phyloP scores from a whole-genome alignment of 2,329 filamentous ascomycete species.

The Alternaria tenuissima region DNA sequence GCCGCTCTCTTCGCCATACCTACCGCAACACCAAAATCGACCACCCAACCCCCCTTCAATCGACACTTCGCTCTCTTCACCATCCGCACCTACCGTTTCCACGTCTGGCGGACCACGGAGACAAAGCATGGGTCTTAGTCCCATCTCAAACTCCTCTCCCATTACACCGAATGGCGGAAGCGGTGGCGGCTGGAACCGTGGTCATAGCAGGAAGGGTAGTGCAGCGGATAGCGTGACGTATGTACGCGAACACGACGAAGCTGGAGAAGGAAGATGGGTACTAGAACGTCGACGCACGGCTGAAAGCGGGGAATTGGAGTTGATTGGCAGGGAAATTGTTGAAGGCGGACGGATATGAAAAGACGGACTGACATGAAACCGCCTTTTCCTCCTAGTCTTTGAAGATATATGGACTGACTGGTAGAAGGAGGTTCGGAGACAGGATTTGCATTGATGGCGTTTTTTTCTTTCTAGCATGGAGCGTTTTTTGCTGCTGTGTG shows the following conservation, averaged over 20 bases:
- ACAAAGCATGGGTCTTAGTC: slow-evolving; percentile 43
- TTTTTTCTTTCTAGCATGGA: not conserved
- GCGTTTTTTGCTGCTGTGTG: not conserved
- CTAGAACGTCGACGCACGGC: slow-evolving; percentile 72
- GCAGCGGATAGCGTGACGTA: slow-evolving; percentile 75
- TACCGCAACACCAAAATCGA: slow-evolving; percentile 22
- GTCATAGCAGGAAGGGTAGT: slow-evolving; percentile 53
- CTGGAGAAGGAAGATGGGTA: slow-evolving; percentile 69
- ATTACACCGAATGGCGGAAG: slow-evolving; percentile 39
- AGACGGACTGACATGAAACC: not conserved
- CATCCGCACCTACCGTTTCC: slow-evolving; percentile 25
- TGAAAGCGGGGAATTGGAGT: slow-evolving; percentile 70
- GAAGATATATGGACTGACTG: not conserved
- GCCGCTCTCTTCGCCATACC: slow-evolving; percentile 39
- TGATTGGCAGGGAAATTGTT: slow-evolving; percentile 71
- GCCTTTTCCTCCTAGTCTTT: not conserved
- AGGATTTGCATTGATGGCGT: not conserved
- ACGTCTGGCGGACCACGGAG: slow-evolving; percentile 32
- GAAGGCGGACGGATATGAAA: slow-evolving; percentile 57
- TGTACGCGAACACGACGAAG: slow-evolving; percentile 67
- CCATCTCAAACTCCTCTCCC: slow-evolving; percentile 44
- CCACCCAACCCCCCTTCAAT: slow-evolving; percentile 32
- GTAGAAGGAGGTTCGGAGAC: not conserved
- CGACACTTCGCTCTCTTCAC: slow-evolving; percentile 39
- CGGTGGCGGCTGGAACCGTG: slow-evolving; percentile 35